Evolutionary conservation across 768 basidiomycete genomes (phyloP).

Genomic region (Termitomyces sp.): DNA sequence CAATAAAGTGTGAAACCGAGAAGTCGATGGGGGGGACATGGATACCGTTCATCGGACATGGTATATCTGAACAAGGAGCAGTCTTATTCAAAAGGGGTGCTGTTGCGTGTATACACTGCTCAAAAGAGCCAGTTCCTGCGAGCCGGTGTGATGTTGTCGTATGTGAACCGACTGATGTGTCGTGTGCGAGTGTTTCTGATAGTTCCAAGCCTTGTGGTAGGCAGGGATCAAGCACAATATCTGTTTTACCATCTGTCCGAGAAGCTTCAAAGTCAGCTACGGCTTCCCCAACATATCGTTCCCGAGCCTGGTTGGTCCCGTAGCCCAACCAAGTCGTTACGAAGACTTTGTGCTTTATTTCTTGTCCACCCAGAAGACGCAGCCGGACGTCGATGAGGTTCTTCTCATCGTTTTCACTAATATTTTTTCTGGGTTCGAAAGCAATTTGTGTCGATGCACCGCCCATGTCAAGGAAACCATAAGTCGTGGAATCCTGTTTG

Average conservation of each 20-base stretch:
- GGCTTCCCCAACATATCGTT: conserved; percentile 79
- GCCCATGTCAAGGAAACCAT: conserved; percentile 99
- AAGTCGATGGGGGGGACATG: conserved; percentile 95
- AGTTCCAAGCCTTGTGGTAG: conserved; percentile 74
- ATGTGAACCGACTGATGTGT: conserved; percentile 36
- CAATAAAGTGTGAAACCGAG: conserved; percentile 89
- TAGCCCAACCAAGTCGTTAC: conserved; percentile 99
- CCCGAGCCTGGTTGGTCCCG: conserved; percentile 95
- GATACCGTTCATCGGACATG: conserved; percentile 93
- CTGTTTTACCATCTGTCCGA: conserved; percentile 25
- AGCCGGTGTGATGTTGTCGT: conserved; percentile 56
- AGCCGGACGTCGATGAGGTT: conserved; percentile 79
- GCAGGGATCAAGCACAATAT: conserved; percentile 80
- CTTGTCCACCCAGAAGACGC: conserved; percentile 78
- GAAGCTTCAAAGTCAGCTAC: conserved; percentile 54
- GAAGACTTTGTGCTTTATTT: conserved; percentile 89
- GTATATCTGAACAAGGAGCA: conserved; percentile 75
- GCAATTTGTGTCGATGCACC: conserved; percentile 99
- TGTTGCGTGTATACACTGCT: conserved; percentile 71
- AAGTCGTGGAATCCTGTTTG: conserved; percentile 69
- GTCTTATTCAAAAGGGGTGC: conserved; percentile 81
- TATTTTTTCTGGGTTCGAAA: conserved; percentile 75
- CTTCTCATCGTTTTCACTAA: conserved; percentile 50
- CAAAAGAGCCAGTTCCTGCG: conserved; percentile 88
- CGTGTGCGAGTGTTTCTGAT: conserved; percentile 50